A percentile compares a stretch with the other conserved stretches of the same genome.
Evolutionary conservation across 208 protist genomes (phyloP).

Genomic region (Trypanosoma avium): DNA sequence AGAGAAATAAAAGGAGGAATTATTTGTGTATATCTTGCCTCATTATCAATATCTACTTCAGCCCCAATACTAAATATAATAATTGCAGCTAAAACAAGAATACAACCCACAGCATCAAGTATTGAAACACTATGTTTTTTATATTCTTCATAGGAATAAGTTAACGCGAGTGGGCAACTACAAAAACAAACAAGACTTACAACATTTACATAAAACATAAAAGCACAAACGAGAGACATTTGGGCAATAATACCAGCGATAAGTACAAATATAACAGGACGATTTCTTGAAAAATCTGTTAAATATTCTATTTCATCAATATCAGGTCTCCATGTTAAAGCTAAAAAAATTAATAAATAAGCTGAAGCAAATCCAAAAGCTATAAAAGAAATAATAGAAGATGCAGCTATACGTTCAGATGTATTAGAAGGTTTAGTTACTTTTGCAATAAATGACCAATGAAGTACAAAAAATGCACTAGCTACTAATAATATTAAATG

Average conservation of each 20-base stretch:
- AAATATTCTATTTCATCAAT: conserved; percentile 17
- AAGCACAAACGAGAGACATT: conserved; percentile 19
- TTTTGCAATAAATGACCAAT: conserved; percentile 20
- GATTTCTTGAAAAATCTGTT: conserved; percentile 15
- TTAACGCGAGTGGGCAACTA: conserved; percentile 27
- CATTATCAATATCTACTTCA: conserved; percentile 1
- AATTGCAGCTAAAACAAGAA: conserved; percentile 21
- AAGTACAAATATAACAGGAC: conserved; percentile 10
- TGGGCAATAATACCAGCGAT: conserved; percentile 17
- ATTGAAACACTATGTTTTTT: conserved; percentile 29
- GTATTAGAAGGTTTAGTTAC: neutral
- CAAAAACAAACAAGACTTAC: conserved; percentile 26
- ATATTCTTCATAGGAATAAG: conserved; percentile 33
- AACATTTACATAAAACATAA: conserved; percentile 21
- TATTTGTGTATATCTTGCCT: neutral
- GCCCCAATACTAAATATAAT: conserved; percentile 16
- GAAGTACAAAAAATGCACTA: conserved; percentile 31
- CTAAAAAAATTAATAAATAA: conserved; percentile 24
- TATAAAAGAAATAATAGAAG: conserved; percentile 23
- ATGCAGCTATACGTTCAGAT: conserved; percentile 11
- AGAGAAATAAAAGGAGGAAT: conserved; percentile 13
- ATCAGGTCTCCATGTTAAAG: conserved; percentile 24
- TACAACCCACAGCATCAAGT: conserved; percentile 17
- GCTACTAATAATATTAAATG: conserved; percentile 17
- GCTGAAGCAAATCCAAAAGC: conserved; percentile 28